phyloP scores from a whole-genome alignment of 2,329 filamentous ascomycete genomes.

The Ophiostoma triangulosporum region DNA sequence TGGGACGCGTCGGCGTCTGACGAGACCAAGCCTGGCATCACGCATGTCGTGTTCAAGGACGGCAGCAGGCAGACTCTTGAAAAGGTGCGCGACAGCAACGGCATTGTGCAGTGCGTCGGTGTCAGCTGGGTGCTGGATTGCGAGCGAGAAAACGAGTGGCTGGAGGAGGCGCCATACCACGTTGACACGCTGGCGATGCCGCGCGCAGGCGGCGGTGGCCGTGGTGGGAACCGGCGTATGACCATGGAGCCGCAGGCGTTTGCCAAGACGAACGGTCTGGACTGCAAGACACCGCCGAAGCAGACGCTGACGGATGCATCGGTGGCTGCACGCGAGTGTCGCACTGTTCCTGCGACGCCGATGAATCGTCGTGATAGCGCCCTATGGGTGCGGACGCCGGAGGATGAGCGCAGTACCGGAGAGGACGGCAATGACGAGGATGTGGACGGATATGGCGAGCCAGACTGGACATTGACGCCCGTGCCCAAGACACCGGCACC shows the following conservation, averaged over 20 bases:
- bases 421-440: slow-evolving; percentile 18
- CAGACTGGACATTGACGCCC: slow-evolving; percentile 32
- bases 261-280: slow-evolving; percentile 50
- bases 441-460: slow-evolving; percentile 19
- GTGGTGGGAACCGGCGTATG: slow-evolving; percentile 52
- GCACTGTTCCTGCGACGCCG: slow-evolving; percentile 25
- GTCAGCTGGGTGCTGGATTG: slow-evolving; percentile 82
- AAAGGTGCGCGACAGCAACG: slow-evolving; percentile 59
- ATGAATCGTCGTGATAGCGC: slow-evolving; percentile 38
- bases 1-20: slow-evolving; percentile 45
- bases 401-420: slow-evolving; percentile 20
- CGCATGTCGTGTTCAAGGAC: slow-evolving; percentile 84
- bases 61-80: slow-evolving; percentile 68
- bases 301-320: slow-evolving; percentile 17
- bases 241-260: slow-evolving; percentile 67
- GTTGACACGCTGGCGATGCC: slow-evolving; percentile 55
- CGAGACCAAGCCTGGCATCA: slow-evolving; percentile 53
- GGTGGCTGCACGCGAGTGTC: slow-evolving; percentile 20
- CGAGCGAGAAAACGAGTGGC: slow-evolving; percentile 62
- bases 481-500: slow-evolving; percentile 46
- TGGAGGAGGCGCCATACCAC: slow-evolving; percentile 57
- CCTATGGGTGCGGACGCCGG: slow-evolving; percentile 41
- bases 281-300: slow-evolving; percentile 21
- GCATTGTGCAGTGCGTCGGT: slow-evolving; percentile 72
- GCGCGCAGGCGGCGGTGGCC: slow-evolving; percentile 35